A percentile compares a stretch with the other conserved stretches of the same genome.
phyloP scores from a whole-genome alignment of 441 rosid genomes.

The Eutrema salsugineum region DNA sequence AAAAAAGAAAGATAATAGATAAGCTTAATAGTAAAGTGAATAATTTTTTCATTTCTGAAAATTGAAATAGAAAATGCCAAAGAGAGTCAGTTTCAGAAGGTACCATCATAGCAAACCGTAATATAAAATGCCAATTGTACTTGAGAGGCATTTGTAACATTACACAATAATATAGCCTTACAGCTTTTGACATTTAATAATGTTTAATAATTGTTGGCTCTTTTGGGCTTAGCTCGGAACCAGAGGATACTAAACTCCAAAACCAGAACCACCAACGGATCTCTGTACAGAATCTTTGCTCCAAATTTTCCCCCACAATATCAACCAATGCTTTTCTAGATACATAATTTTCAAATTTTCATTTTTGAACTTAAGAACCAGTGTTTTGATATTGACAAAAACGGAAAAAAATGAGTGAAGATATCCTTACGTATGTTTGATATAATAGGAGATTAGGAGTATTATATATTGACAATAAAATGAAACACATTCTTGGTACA shows the following conservation, averaged over 20 bases:
- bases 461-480: too few relatives aligned
- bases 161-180: slow-evolving; percentile 16
- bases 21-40: neutral
- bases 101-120: slow-evolving; percentile 26
- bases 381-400: neutral
- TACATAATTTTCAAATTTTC: neutral
- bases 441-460: too few relatives aligned
- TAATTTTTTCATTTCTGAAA: slow-evolving; percentile 2
- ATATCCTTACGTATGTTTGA: neutral
- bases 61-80: slow-evolving; percentile 20
- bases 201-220: slow-evolving; percentile 22
- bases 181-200: slow-evolving; percentile 31
- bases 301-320: slow-evolving; percentile 8
- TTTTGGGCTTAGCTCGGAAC: slow-evolving; percentile 21
- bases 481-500: too few relatives aligned
- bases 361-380: neutral
- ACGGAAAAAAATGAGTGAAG: neutral
- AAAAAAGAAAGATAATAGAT: neutral
- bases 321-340: slow-evolving; percentile 8
- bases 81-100: slow-evolving; percentile 27
- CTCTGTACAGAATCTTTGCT: slow-evolving; percentile 33
- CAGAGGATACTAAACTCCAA: slow-evolving; percentile 33
- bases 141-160: slow-evolving; percentile 20
- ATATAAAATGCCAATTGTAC: slow-evolving; percentile 24
- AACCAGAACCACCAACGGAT: slow-evolving; percentile 30